phyloP scores from a whole-genome alignment of 2,329 filamentous ascomycete genomes.

The Pseudodiploospora longispora region DNA sequence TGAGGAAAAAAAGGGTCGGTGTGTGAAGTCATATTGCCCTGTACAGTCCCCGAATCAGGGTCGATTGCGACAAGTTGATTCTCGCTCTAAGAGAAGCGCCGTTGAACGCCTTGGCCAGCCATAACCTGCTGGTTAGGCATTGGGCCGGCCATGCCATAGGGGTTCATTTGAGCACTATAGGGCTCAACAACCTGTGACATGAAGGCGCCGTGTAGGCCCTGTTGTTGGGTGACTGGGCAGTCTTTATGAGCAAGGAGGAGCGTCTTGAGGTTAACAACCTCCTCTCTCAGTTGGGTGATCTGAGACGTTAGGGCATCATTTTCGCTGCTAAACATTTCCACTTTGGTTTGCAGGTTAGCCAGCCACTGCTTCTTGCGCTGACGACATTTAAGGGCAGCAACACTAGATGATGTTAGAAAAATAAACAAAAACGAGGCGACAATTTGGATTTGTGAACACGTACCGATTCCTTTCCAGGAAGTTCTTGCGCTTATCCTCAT shows the following conservation, averaged over 20 bases:
- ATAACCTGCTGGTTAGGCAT: conserved; percentile 47
- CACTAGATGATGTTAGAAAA: conserved; percentile 42
- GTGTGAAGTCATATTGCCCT: conserved; percentile 1
- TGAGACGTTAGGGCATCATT: conserved; percentile 82
- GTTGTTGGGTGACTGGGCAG: conserved; percentile 83
- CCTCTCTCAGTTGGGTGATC: conserved; percentile 77
- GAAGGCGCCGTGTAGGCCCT: conserved; percentile 52
- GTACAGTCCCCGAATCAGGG: neutral
- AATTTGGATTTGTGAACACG: conserved; percentile 20
- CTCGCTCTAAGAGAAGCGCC: conserved; percentile 47
- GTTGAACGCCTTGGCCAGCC: conserved; percentile 45
- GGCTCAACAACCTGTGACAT: conserved; percentile 50
- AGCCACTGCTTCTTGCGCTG: conserved; percentile 99
- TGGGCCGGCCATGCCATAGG: conserved; percentile 48
- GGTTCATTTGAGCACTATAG: conserved; percentile 49
- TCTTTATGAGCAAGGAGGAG: conserved; percentile 91
- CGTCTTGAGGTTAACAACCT: conserved; percentile 92
- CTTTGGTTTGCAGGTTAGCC: conserved; percentile 86
- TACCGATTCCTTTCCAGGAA: conserved; percentile 95
- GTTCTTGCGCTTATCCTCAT: conserved; percentile 97
- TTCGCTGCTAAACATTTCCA: conserved; percentile 85
- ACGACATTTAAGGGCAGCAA: conserved; percentile 92
- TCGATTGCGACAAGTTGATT: neutral
- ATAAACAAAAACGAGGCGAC: neutral
- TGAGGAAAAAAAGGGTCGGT: conserved; percentile 15